Conservation (phyloP, 768 basidiomycete species). For the Tricholoma saponaceum region DNA sequence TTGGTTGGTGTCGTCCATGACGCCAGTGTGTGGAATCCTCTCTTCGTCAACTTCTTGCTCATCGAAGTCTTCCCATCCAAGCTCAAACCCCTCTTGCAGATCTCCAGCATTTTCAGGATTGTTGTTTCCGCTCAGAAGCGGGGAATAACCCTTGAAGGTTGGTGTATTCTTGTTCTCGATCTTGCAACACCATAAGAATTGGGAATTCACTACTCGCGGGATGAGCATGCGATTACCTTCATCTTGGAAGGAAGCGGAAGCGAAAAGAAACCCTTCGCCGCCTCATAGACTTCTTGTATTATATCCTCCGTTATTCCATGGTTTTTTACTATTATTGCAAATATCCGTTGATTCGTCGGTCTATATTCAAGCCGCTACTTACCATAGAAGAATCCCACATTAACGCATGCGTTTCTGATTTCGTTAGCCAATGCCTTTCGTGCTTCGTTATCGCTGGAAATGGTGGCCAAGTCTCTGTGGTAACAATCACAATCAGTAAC, state of each 20-base stretch:
- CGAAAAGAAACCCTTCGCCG: constrained; percentile 62
- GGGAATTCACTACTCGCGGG: neutral
- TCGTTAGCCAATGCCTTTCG: constrained; percentile 46
- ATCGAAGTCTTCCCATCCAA: constrained; percentile 64
- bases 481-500: too few relatives aligned
- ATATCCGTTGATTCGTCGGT: neutral
- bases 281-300: constrained; percentile 41
- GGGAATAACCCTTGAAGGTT: constrained; percentile 77
- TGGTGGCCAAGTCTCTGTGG: constrained; percentile 41
- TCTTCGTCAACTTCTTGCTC: constrained; percentile 15
- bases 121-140: constrained; percentile 68
- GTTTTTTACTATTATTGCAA: constrained; percentile 53
- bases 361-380: constrained; percentile 3
- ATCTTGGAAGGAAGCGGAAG: constrained; percentile 61
- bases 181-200: constrained; percentile 27
- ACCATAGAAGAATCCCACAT: constrained; percentile 87
- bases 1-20: constrained; percentile 68
- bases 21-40: constrained; percentile 33
- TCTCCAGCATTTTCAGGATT: constrained; percentile 80
- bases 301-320: constrained; percentile 62
- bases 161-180: constrained; percentile 62
- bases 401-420: constrained; percentile 72
- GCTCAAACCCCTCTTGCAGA: constrained; percentile 86
- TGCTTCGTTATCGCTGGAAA: constrained; percentile 31
- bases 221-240: constrained; percentile 38